A percentile compares a stretch with the other conserved stretches of the same genome.
These are phyloP conservation scores for Tetracentron sinense DNA, from an alignment of 164 flowering plant species.

Conservation along the genomic window DNA sequence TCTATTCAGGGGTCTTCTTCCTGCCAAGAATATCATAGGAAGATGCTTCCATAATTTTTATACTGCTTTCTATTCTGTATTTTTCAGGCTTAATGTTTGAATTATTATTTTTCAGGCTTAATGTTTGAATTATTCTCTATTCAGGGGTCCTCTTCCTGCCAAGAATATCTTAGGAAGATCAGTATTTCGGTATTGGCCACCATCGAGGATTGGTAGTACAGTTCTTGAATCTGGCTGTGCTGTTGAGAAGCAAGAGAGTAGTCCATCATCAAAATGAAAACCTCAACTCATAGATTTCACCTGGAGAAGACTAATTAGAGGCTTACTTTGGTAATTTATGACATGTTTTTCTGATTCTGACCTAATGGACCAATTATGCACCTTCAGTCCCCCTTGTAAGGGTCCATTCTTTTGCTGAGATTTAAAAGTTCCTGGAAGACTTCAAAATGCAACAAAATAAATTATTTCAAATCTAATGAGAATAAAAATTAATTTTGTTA, in stretches of 20 bases:
- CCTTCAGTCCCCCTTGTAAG: no score
- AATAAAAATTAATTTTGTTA: no score
- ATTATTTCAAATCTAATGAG: no score
- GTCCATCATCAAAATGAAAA: slow-evolving; percentile 2
- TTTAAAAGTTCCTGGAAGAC: no score
- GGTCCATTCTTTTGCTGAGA: no score
- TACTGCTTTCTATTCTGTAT: background rate
- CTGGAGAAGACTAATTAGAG: background rate
- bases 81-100: background rate
- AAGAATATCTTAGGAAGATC: slow-evolving; percentile 95
- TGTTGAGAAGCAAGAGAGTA: slow-evolving; percentile 42
- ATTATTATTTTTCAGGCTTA: slow-evolving; percentile 54
- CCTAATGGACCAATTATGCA: no score
- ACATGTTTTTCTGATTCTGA: no score
- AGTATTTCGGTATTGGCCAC: slow-evolving; percentile 90
- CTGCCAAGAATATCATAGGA: slow-evolving; percentile 85
- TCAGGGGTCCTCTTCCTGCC: slow-evolving; percentile 91
- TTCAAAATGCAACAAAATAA: no score
- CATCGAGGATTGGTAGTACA: slow-evolving; percentile 74
- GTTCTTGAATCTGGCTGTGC: slow-evolving; percentile 56
- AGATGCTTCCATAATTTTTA: slow-evolving; percentile 50
- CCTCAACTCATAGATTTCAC: background rate
- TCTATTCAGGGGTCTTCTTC: slow-evolving; percentile 79
- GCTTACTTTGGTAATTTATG: background rate
- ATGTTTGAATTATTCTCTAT: background rate